Conservation (phyloP, 192 early-diverging fungal species). For the Backusella liffmaniae region DNA sequence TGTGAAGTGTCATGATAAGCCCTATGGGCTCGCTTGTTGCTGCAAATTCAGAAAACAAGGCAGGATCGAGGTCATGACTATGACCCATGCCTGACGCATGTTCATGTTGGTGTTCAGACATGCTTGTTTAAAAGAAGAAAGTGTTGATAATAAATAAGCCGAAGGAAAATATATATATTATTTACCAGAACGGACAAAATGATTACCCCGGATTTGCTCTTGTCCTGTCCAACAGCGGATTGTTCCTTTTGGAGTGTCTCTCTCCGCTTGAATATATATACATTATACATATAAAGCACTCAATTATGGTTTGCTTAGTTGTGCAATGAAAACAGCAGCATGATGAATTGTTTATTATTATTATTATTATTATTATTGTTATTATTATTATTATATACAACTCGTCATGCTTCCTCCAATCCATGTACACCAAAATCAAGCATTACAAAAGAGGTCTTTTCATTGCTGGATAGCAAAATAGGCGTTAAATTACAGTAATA, state of each 20-base stretch:
- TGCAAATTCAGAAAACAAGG: conserved; percentile 22
- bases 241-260: too few species aligned
- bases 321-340: too few species aligned
- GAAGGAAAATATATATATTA: not conserved
- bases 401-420: conserved; percentile 26
- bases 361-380: too few species aligned
- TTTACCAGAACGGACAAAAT: not conserved
- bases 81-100: conserved; percentile 18
- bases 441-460: conserved; percentile 77
- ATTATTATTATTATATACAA: too few species aligned
- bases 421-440: conserved; percentile 72
- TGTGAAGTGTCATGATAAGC: conserved; percentile 33
- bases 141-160: not conserved
- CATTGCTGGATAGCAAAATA: conserved; percentile 21
- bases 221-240: not conserved
- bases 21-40: conserved; percentile 37
- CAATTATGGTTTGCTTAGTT: too few species aligned
- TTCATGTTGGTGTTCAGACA: conserved; percentile 21
- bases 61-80: conserved; percentile 27
- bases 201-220: not conserved
- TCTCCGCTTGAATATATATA: too few species aligned
- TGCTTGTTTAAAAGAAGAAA: not conserved
- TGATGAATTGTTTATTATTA: too few species aligned
- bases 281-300: too few species aligned
- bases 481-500: too few species aligned